Evolutionary conservation across 164 flowering plant species (phyloP), one percentile per base, ranked within the genome.

Genomic region (Sextonia rubra): DNA sequence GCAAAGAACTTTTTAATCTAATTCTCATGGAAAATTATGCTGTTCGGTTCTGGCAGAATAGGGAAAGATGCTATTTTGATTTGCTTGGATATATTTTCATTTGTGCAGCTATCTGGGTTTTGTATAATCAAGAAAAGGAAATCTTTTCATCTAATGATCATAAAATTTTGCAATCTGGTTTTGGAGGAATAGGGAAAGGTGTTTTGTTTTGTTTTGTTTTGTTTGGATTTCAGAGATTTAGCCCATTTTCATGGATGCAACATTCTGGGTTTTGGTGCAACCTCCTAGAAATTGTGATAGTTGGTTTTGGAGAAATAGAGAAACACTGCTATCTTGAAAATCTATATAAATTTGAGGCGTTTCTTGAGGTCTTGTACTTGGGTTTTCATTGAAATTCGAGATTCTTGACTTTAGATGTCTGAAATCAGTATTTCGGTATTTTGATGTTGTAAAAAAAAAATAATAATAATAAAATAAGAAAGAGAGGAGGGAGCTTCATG

Each of bases 171-270:
- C 44, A 5, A 8, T 52, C 5, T 12, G 58, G n/a, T 52, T 15
- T 52, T 52, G 58, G n/a, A 15, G 58, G 7, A 52, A 52, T 20
- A 17, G 7, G n/a, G 58, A 52, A 52, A 52, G 58, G n/a, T 52
- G 20, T 52, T 24, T 68, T 9, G 4, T 27, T 60, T 18, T 24
- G 55, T 12, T 11, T 6, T 22, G 64, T 64, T 75, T 75, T 80
- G 74, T 48, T 74, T 26, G 65, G 60, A 66, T 60, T 7, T 20
- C 24, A 12, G 71, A 66, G 62, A 37, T 62, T 76, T 60, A 17
- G 60, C 62, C 30, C 52, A 12, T 67, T 71, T 74, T 68, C 30
- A 23, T 47, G 65, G 37, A 47, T 64, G 26, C 5, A 12, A n/a
- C 44, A 26, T 61, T 24, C 15, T 2, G 27, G 64, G 64, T n/a